A percentile compares a stretch with the other conserved stretches of the same genome.
Evolutionary conservation across 2,329 filamentous ascomycete species (phyloP).

Genomic region (Ophiostoma australiae): DNA sequence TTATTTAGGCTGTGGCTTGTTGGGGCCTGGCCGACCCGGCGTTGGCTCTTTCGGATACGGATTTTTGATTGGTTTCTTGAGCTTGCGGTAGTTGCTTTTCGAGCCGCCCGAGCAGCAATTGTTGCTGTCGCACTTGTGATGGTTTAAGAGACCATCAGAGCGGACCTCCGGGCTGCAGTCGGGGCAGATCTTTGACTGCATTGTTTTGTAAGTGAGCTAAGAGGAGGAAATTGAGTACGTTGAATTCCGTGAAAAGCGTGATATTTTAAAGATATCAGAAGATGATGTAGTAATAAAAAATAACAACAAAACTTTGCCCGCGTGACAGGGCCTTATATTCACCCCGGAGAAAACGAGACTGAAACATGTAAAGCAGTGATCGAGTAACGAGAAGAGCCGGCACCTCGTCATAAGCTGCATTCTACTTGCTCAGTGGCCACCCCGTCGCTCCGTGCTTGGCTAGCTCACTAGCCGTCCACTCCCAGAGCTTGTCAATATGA

Average conservation of each 20-base stretch:
- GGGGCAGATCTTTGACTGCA: neutral
- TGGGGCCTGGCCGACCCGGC: neutral
- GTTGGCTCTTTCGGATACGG: neutral
- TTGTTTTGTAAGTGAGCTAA: neutral
- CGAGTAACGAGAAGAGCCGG: neutral
- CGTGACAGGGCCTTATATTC: neutral
- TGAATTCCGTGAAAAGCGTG: neutral
- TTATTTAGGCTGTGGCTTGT: neutral
- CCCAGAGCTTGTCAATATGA: conserved; percentile 37
- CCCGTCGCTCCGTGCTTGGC: conserved; percentile 18
- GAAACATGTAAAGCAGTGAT: neutral
- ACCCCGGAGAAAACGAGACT: neutral
- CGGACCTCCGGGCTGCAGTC: neutral
- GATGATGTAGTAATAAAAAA: neutral
- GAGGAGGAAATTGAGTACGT: neutral
- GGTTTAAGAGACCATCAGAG: neutral
- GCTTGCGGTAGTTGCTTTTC: neutral
- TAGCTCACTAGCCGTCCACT: conserved; percentile 36
- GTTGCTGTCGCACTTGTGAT: neutral
- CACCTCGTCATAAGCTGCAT: neutral
- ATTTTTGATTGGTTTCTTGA: neutral
- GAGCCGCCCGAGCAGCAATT: neutral
- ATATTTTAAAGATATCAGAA: neutral
- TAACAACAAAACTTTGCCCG: neutral
- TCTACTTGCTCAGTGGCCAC: conserved; percentile 6